Percentiles rank a stretch among this genome's conserved stretches.
These are phyloP conservation scores for Rutstroemia sydowiana DNA, from an alignment of 2,329 filamentous ascomycete species.

Conservation along the genomic window DNA sequence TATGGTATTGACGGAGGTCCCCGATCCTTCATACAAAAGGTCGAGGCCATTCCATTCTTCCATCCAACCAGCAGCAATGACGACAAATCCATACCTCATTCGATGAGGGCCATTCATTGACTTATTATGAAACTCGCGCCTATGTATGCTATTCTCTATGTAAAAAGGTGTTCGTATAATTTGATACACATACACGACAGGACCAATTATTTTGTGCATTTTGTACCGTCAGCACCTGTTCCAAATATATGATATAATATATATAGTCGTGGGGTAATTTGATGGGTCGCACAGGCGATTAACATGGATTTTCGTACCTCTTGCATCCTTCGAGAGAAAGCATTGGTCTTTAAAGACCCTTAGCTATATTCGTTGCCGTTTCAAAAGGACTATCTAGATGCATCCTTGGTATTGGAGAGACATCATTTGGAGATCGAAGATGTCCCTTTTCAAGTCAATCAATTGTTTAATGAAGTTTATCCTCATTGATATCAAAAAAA, in stretches of 20 bases:
- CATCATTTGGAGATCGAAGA: no score
- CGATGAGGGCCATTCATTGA: no score
- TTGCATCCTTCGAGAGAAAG: neutral
- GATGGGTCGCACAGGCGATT: constrained; percentile 5
- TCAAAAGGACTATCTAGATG: neutral
- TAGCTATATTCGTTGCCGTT: neutral
- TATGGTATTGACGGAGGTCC: neutral
- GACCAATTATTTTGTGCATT: no score
- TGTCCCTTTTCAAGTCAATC: no score
- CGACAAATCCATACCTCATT: no score
- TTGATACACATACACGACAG: neutral
- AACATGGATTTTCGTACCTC: neutral
- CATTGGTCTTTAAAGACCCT: neutral
- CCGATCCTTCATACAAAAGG: neutral
- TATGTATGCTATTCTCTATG: neutral
- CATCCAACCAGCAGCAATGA: neutral
- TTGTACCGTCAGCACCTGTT: neutral
- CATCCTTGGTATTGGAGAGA: neutral
- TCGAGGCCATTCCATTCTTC: neutral
- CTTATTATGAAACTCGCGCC: constrained; percentile 10
- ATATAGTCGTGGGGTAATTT: constrained; percentile 4
- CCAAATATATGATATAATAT: neutral
- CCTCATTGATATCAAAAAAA: no score
- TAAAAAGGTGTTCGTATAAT: neutral
- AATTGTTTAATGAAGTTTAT: no score